Evolutionary conservation across 306 rosid genomes (phyloP).

Genomic region (Gastrolobium bilobum): DNA sequence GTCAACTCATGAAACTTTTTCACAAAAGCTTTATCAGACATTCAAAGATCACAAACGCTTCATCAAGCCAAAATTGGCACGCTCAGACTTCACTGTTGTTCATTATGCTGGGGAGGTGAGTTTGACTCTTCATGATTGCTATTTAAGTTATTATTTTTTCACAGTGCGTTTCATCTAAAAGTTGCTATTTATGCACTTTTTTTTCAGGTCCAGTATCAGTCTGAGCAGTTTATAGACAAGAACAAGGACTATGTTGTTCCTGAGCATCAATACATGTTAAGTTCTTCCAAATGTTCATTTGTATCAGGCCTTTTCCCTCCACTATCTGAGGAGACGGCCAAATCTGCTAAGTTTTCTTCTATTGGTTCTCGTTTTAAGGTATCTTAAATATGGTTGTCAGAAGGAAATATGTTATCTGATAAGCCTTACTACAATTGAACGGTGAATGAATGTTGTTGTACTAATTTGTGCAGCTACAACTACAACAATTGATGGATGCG

Average conservation of each 20-base stretch:
- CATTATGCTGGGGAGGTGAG: constrained; percentile 96
- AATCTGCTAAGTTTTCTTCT: constrained; percentile 90
- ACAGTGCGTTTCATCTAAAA: constrained; percentile 32
- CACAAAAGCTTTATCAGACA: constrained; percentile 87
- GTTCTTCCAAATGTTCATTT: constrained; percentile 85
- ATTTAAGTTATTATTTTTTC: constrained; percentile 34
- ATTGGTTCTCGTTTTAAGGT: constrained; percentile 96
- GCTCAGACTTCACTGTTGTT: constrained; percentile 81
- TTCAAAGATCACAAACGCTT: constrained; percentile 91
- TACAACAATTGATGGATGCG: constrained; percentile 93
- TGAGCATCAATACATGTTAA: constrained; percentile 92
- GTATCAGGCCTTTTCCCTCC: constrained; percentile 87
- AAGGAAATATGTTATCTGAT: constrained; percentile 46
- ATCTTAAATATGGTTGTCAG: constrained; percentile 44
- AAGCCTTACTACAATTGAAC: constrained; percentile 44
- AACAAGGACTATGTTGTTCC: constrained; percentile 96
- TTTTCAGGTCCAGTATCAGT: constrained; percentile 91
- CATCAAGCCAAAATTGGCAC: constrained; percentile 90
- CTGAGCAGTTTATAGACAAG: constrained; percentile 89
- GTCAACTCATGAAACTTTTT: constrained; percentile 91
- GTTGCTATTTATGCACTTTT: constrained; percentile 46
- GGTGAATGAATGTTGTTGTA: constrained; percentile 49
- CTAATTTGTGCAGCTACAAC: constrained; percentile 78
- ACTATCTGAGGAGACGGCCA: constrained; percentile 79
- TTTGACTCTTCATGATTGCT: constrained; percentile 48